phyloP scores from a whole-genome alignment of 2,329 filamentous ascomycete genomes.

The Clathrospora elynae region DNA sequence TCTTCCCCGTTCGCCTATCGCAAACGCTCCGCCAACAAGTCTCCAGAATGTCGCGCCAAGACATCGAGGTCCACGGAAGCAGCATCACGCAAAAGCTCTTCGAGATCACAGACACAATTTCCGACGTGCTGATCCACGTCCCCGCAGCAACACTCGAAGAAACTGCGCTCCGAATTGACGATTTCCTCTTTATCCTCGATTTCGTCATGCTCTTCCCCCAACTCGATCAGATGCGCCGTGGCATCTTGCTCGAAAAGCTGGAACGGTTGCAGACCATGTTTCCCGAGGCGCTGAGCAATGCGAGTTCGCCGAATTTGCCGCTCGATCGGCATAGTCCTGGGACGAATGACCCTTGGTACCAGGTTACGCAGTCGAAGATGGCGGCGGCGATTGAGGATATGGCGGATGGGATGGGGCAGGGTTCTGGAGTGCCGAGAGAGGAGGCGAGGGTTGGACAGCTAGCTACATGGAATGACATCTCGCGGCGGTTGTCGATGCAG shows the following conservation, averaged over 20 bases:
- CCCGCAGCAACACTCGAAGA: constrained; percentile 55
- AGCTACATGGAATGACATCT: constrained; percentile 44
- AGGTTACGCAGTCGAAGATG: constrained; percentile 44
- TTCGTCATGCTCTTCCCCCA: constrained; percentile 58
- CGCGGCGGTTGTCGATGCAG: constrained; percentile 34
- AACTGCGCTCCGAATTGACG: constrained; percentile 56
- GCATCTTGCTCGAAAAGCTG: constrained; percentile 53
- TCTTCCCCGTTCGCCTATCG: constrained; percentile 54
- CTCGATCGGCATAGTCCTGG: constrained; percentile 35
- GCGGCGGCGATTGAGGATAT: constrained; percentile 32
- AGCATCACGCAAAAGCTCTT: constrained; percentile 65
- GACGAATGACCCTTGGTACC: constrained; percentile 42
- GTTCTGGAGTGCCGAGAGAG: constrained; percentile 15
- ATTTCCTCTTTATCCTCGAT: constrained; percentile 59
- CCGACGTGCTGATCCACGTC: constrained; percentile 61
- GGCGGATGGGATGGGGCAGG: constrained; percentile 17
- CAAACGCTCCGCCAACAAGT: constrained; percentile 52
- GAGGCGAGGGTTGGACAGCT: constrained; percentile 26
- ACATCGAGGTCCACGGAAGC: constrained; percentile 61
- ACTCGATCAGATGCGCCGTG: constrained; percentile 54
- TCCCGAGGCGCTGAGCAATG: constrained; percentile 41
- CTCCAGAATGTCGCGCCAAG: constrained; percentile 50
- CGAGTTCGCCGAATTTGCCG: constrained; percentile 41
- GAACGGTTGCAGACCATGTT: constrained; percentile 46
- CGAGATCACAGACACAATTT: constrained; percentile 64